Evolutionary conservation across 306 rosid genomes (phyloP).

Genomic region (Ochetophila trinervis): DNA sequence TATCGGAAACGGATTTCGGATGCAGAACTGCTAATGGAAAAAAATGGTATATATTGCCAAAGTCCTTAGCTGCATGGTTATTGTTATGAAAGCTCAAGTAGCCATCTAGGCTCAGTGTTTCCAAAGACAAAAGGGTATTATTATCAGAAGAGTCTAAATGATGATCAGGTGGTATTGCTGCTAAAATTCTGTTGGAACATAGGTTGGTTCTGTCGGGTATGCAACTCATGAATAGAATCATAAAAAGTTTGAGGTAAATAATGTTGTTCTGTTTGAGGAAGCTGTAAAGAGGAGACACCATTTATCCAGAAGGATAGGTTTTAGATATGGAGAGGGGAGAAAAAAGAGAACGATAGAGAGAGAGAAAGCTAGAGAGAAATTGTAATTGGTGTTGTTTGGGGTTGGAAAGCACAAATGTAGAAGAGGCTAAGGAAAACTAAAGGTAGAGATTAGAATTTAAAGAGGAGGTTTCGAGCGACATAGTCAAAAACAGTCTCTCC

Average conservation of each 20-base stretch:
- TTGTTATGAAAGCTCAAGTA: conserved; percentile 53
- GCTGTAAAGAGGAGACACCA: conserved; percentile 45
- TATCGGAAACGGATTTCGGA: conserved; percentile 71
- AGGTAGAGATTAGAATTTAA: conserved; percentile 45
- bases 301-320: conserved; percentile 18
- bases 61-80: conserved; percentile 64
- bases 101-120: conserved; percentile 65
- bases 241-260: conserved; percentile 36
- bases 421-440: conserved; percentile 25
- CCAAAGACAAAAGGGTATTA: conserved; percentile 35
- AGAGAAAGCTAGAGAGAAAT: conserved; percentile 8
- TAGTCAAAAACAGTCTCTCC: conserved; percentile 19
- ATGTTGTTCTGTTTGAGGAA: conserved; percentile 38
- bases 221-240: conserved; percentile 45
- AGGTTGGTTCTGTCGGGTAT: conserved; percentile 47
- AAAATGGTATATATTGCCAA: conserved; percentile 66
- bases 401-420: conserved; percentile 32
- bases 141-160: conserved; percentile 13
- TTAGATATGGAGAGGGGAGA: conserved; percentile 14
- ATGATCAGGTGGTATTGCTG: conserved; percentile 29
- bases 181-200: conserved; percentile 36
- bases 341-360: conserved; percentile 24
- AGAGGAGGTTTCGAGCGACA: conserved; percentile 44
- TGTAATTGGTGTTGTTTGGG: conserved; percentile 17
- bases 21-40: conserved; percentile 75